These are phyloP conservation scores for Xylaria sp. DNA, from an alignment of 2,329 filamentous ascomycete genomes.

Conservation along the genomic window DNA sequence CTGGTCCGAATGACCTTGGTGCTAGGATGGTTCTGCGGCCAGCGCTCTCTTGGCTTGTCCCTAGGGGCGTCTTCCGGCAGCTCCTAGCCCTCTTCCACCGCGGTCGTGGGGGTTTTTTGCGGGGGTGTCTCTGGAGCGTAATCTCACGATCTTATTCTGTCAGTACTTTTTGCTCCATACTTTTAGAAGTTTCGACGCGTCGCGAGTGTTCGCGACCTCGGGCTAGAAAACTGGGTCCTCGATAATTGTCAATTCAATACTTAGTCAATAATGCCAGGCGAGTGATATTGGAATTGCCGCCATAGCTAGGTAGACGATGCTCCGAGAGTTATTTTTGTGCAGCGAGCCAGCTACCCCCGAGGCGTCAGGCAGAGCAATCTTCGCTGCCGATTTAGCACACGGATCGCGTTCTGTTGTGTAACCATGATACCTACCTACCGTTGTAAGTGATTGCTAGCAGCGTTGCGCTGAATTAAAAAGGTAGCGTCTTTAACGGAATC, in stretches of 20 bases:
- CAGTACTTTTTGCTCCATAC: slow-evolving; percentile 8
- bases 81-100: slow-evolving; percentile 15
- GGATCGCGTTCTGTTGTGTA: neutral
- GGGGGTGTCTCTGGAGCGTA: slow-evolving; percentile 19
- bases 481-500: too few relatives aligned
- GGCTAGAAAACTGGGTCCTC: neutral
- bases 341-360: neutral
- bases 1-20: slow-evolving; percentile 38
- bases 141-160: slow-evolving; percentile 27
- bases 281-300: neutral
- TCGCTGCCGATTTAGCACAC: neutral
- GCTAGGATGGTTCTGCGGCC: slow-evolving; percentile 33
- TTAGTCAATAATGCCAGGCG: neutral
- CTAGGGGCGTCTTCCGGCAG: slow-evolving; percentile 22
- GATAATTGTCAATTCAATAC: neutral
- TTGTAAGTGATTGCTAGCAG: too few relatives aligned
- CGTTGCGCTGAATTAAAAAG: too few relatives aligned
- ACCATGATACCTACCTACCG: too few relatives aligned
- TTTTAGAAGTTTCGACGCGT: neutral
- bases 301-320: neutral
- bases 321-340: neutral
- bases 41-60: slow-evolving; percentile 36
- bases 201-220: neutral
- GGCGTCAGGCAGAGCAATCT: neutral
- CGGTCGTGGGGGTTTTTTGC: slow-evolving; percentile 29